These are phyloP conservation scores for Nemania abortiva DNA, from an alignment of 2,329 filamentous ascomycete species.

Conservation along the genomic window DNA sequence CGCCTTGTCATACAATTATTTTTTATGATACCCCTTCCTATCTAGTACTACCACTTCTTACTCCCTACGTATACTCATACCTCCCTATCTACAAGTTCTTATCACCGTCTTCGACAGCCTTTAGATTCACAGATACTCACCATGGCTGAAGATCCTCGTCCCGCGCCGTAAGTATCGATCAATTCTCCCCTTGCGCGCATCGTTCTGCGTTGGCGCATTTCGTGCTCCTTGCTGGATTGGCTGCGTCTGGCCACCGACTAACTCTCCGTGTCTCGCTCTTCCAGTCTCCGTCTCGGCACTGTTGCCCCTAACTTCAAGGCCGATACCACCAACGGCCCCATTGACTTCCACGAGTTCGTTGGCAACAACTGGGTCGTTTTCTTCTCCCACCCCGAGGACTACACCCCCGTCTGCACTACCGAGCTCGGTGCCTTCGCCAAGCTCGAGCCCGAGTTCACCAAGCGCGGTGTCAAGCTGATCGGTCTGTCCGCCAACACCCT, in stretches of 20 bases:
- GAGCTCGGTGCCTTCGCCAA: conserved; percentile 95
- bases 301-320: conserved; percentile 85
- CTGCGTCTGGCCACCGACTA: not conserved
- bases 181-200: not conserved
- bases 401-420: conserved; percentile 95
- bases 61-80: conserved; percentile 13
- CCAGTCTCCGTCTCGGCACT: conserved; percentile 73
- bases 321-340: conserved; percentile 80
- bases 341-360: conserved; percentile 86
- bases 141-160: conserved; percentile 48
- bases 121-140: conserved; percentile 29
- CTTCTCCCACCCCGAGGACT: conserved; percentile 90
- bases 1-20: conserved; percentile 18
- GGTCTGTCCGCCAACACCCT: conserved; percentile 90
- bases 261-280: conserved; percentile 14
- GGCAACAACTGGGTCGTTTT: conserved; percentile 83
- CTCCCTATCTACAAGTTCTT: not conserved
- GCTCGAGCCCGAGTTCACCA: conserved; percentile 87
- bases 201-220: not conserved
- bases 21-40: conserved; percentile 34
- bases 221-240: not conserved
- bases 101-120: conserved; percentile 11
- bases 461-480: conserved; percentile 90
- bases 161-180: conserved; percentile 48
- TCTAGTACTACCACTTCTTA: not conserved